phyloP scores from a whole-genome alignment of 805 yeast species.

The Spathaspora passalidarum region DNA sequence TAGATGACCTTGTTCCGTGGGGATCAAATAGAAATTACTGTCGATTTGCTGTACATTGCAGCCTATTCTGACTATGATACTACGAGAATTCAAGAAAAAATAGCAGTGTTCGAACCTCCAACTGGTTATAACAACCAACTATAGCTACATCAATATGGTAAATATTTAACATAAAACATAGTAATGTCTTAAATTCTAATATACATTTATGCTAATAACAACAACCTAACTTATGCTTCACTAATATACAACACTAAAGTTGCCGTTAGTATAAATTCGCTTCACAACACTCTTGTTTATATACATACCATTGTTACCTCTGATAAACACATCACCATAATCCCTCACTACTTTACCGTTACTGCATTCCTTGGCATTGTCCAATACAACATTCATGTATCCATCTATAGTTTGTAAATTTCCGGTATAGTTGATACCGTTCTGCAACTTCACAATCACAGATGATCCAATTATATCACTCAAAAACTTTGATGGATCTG shows the following conservation, averaged over 20 bases:
- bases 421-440: constrained; percentile 77
- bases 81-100: no score
- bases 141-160: no score
- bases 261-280: constrained; percentile 21
- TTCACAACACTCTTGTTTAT: not conserved
- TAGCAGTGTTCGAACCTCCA: no score
- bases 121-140: no score
- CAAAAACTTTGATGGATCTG: constrained; percentile 76
- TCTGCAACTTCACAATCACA: constrained; percentile 79
- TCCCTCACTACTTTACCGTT: constrained; percentile 43
- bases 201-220: constrained; percentile 1
- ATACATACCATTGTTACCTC: constrained; percentile 80
- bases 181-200: no score
- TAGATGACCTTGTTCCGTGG: no score
- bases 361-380: constrained; percentile 66
- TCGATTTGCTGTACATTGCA: no score
- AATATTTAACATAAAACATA: no score
- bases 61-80: no score
- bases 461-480: constrained; percentile 73
- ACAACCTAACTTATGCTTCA: constrained; percentile 22
- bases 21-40: no score
- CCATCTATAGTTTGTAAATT: constrained; percentile 88
- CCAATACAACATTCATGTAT: constrained; percentile 90
- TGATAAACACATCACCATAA: constrained; percentile 77
- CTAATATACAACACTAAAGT: constrained; percentile 40